Base-by-base conservation (phyloP, 1,284 basidiomycete species). In the Puccinia horiana region DNA sequence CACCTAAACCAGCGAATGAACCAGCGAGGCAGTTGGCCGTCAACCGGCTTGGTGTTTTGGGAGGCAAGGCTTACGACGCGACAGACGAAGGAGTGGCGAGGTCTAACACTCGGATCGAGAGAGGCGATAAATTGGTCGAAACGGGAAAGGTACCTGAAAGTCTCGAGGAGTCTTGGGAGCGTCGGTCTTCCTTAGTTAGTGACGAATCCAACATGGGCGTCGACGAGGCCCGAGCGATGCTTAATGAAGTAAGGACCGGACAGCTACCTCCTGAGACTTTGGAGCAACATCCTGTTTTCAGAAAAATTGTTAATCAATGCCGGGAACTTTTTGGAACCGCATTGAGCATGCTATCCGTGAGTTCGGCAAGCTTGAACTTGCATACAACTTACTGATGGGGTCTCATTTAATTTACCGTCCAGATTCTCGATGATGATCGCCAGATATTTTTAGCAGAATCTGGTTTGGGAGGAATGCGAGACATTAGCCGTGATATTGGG, bases 371-470 rank as follows among this genome's bases (percentile, higher is more conserved):
- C 40, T 35, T 42, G 26, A 40, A 11, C 29, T n/a, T 5, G 37
- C n/a, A 47, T 8, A 47, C 8, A 47, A 47, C 8, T 8, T 35
- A 35, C 63, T 69, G 65, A 69, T 67, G 2, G 16, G 9, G 14
- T 23, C 42, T 8, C 0, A 26, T 37, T 3, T 29, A 37, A 32
- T 37, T 32, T 69, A 11, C 14, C 2, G 2, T 58, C 9, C 20
- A 82, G 80, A 70, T 82, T 40, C 83, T 86, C 40, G 84, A 85
- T 76, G 85, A 85, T 37, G 84, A 86, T 18, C 78, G 82, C 32
- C 85, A 86, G 76, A 81, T 85, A 40, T 85, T 86, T 83, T 83
- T 86, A 37, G 85, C 85, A 3, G 73, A 75, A 52, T 82, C 80
- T 35, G 73, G 73, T 29, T 44, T 74, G 29, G 73, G 49, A 26